phyloP scores from a whole-genome alignment of 176 grass and related monocot genomes.

The Secale cereale region DNA sequence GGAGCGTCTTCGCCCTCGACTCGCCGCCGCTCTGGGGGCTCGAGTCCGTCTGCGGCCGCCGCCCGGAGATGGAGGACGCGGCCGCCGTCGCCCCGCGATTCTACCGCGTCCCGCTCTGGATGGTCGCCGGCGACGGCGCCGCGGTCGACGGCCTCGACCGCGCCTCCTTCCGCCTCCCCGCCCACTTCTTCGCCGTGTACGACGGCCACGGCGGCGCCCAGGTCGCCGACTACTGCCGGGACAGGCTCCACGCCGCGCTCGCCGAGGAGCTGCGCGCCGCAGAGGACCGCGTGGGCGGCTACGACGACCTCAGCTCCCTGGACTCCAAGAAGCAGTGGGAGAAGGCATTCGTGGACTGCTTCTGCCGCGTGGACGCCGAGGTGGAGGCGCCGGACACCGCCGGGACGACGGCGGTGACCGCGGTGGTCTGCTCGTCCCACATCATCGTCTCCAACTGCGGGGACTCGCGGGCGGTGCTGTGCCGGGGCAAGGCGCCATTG shows the following conservation, averaged over 20 bases:
- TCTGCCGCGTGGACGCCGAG: constrained; percentile 57
- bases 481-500: constrained; percentile 68
- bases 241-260: constrained; percentile 44
- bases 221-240: constrained; percentile 71
- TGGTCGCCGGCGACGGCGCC: constrained; percentile 50
- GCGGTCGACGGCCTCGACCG: constrained; percentile 61
- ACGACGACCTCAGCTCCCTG: not conserved
- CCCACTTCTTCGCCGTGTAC: constrained; percentile 85
- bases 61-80: constrained; percentile 90
- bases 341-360: constrained; percentile 65
- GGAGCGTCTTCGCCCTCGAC: constrained; percentile 60
- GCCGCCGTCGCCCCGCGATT: constrained; percentile 34
- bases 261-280: constrained; percentile 45
- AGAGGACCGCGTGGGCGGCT: not conserved
- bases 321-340: constrained; percentile 63
- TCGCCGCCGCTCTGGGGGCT: constrained; percentile 75
- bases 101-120: constrained; percentile 58
- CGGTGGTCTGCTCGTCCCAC: constrained; percentile 64
- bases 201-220: constrained; percentile 77
- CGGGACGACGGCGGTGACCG: constrained; percentile 73
- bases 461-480: constrained; percentile 84
- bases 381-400: constrained; percentile 76
- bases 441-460: constrained; percentile 84
- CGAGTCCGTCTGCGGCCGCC: constrained; percentile 56
- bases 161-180: constrained; percentile 46